Conservation (phyloP, 2,329 filamentous ascomycete genomes). For the Pseudopyricularia cyperi region DNA sequence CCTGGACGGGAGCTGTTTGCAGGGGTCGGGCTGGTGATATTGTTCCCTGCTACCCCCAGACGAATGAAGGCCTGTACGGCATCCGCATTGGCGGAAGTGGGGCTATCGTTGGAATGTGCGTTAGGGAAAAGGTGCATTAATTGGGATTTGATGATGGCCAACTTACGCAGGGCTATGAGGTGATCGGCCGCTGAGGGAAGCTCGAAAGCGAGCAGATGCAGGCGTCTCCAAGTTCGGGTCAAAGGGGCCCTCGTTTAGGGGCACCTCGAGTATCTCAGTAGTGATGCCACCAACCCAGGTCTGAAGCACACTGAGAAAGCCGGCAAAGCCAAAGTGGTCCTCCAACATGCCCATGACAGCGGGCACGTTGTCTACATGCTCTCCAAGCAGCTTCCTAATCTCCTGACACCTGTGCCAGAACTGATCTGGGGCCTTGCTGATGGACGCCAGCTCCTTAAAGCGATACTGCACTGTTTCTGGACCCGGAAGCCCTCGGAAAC, state of each 20-base stretch:
- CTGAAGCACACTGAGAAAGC: background rate
- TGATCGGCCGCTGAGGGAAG: background rate
- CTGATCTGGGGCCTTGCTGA: background rate
- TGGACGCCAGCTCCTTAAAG: background rate
- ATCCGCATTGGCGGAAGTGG: background rate
- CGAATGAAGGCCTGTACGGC: background rate
- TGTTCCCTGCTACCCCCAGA: background rate
- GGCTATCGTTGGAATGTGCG: background rate
- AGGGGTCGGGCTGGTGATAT: background rate
- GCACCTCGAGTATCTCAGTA: background rate
- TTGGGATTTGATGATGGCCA: background rate
- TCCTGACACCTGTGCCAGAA: background rate
- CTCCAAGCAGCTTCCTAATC: background rate
- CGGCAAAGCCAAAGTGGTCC: background rate
- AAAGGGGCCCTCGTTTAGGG: background rate
- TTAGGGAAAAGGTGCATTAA: background rate
- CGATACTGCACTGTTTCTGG: background rate
- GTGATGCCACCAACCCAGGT: background rate
- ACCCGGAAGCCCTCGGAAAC: background rate
- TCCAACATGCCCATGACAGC: background rate
- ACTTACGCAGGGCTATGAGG: background rate
- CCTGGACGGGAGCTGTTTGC: background rate
- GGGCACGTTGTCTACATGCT: background rate
- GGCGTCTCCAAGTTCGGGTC: background rate
- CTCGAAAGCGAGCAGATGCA: background rate